Conservation (phyloP, 1,284 basidiomycete species). For the Trametes versicolor region DNA sequence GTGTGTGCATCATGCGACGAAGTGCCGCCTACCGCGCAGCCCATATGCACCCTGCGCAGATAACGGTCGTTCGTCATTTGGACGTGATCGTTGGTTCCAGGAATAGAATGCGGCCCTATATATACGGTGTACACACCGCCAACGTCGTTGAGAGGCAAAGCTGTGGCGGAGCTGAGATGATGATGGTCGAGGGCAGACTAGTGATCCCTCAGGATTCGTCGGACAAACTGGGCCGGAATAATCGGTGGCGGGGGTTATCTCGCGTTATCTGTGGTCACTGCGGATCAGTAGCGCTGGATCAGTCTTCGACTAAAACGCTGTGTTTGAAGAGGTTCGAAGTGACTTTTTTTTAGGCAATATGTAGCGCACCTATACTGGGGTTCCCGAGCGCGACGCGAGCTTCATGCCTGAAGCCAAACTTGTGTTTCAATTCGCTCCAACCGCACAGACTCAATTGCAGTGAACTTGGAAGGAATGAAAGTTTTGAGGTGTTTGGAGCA, state of each 20-base stretch:
- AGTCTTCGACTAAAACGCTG: too few species aligned
- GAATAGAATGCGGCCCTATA: not conserved
- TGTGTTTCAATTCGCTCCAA: too few species aligned
- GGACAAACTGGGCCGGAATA: not conserved
- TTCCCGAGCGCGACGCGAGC: too few species aligned
- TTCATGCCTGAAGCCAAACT: too few species aligned
- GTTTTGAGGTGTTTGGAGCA: too few species aligned
- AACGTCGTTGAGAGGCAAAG: not conserved
- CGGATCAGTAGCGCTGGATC: too few species aligned
- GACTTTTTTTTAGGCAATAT: too few species aligned
- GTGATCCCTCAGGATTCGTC: slow-evolving; percentile 1
- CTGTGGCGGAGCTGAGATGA: not conserved
- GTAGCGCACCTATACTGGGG: too few species aligned
- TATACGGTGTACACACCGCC: not conserved
- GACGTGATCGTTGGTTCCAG: not conserved
- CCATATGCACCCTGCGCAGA: slow-evolving; percentile 26
- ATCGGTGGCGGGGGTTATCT: not conserved
- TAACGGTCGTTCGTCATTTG: slow-evolving; percentile 21
- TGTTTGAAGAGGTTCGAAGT: too few species aligned
- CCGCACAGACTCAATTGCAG: too few species aligned
- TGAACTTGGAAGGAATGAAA: too few species aligned
- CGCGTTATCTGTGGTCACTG: not conserved
- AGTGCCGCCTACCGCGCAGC: slow-evolving; percentile 21
- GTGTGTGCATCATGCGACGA: slow-evolving; percentile 27
- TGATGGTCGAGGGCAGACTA: slow-evolving; percentile 7